Evolutionary conservation across 2,329 filamentous ascomycete species (phyloP), one percentile per base, ranked within the genome.

Genomic region (Aspergillus melleus): DNA sequence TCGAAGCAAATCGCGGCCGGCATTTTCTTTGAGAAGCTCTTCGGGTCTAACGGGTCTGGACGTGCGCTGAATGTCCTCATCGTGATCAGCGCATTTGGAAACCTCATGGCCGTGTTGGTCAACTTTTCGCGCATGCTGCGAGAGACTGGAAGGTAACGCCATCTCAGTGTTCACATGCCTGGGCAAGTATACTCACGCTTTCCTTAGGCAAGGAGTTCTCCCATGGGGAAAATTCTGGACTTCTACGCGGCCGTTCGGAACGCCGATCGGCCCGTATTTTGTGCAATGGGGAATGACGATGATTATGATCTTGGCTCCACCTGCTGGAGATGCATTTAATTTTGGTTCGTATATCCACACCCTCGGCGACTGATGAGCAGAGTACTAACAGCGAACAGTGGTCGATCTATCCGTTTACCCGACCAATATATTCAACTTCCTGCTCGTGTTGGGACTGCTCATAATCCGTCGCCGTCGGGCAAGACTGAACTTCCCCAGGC

Each of bases 241-340:
- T 0, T 86, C 83, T 0, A 88, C 86, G 0, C 80, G 78, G 57
- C 87, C 86, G 0, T 88, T 88, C 58, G 86, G 86, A 2, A 89
- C 87, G 0, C 86, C 86, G 0, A 66, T 87, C 0, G 86, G 84
- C 0, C 85, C 86, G 0, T 87, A 87, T 61, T 54, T 81, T 1
- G 63, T 88, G 3, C 85, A 86, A 67, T 88, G 84, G 83, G 66
- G 65, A 0, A 70, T 86, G 60, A 88, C 86, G 0, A 68, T 85
- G 2, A 65, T 88, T 49, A 86, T 88, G 82, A 87, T 88, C 36
- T 68, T 85, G 0, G 84, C 82, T 0, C 81, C 85, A 0, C 85
- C 86, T 0, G 84, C 85, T 0, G 86, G 87, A 1, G 86, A 89
- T 67, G 87, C 86, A 0, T 89, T 89, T 70, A 82, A 84, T 59